Base-by-base conservation (phyloP, 2,329 filamentous ascomycete species). In the Diplodia mutila region DNA sequence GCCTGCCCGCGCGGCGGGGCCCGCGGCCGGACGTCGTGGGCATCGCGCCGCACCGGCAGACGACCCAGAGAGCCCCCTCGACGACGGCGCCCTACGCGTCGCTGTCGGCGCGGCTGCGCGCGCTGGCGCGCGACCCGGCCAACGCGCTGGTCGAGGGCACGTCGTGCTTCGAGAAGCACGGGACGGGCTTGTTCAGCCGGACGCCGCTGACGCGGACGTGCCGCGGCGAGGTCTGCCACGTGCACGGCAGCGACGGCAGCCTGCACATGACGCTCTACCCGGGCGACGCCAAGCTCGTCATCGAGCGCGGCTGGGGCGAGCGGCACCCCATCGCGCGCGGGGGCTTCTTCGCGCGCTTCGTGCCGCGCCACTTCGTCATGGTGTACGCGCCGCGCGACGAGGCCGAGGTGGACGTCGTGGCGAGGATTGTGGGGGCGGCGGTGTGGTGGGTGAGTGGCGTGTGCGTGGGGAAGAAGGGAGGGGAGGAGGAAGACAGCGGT, bases 251-350 rank as follows among this genome's bases (percentile, higher is more conserved):
- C 27, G 92, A 95, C 71, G 87, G 90, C 69, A 91, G 88, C 3
- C 83, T 95, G 85, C 93, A 96, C 78, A 83, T 95, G 80, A 91
- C 88, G 59, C 83, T 97, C 64, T 92, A 95, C 74, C 91, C 92
- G 0, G 86, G 90, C 51, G 93, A 96, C 75, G 91, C 91, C 63
- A 87, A 84, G 72, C 82, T 90, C 63, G 85, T 95, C 21, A 80
- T 97, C 27, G 85, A 89, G 71, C 88, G 87, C 69, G 91, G 92
- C 1, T 96, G 93, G 92, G 93, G 90, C 1, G 89, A 96, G 80
- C 74, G 85, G 23, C 86, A 89, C 79, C 86, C 86, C 5, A 72
- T 93, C 66, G 89, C 91, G 8, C 86, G 87, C 73, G 89, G 87
- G 65, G 87, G 87, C 52, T 89, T 87, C 82, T 85, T 89, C 70